Evolutionary conservation across 352 stramenopile genomes (phyloP).

Genomic region (Phytophthora sojae): DNA sequence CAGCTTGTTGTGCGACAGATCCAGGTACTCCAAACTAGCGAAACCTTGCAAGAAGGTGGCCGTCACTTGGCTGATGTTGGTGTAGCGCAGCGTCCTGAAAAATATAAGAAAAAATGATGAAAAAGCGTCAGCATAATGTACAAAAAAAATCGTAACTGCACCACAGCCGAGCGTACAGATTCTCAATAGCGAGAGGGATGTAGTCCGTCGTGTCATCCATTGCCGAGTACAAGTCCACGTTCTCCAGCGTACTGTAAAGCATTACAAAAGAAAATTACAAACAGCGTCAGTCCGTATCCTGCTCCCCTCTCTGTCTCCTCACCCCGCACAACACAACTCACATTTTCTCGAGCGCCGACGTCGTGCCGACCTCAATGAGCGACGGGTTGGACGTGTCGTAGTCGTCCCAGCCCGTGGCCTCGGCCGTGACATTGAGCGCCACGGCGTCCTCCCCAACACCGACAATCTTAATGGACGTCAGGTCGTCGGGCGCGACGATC

Average conservation of each 20-base stretch:
- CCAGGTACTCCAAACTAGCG: constrained; percentile 52
- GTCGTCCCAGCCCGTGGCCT: constrained; percentile 51
- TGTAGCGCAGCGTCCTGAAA: constrained; percentile 44
- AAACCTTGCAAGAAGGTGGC: constrained; percentile 52
- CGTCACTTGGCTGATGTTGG: constrained; percentile 54
- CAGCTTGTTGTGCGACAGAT: constrained; percentile 61
- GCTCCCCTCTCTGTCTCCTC: neutral
- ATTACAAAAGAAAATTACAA: neutral
- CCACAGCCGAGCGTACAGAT: constrained; percentile 38
- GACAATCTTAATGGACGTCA: constrained; percentile 44
- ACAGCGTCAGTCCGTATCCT: constrained; percentile 2
- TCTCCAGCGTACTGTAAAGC: constrained; percentile 42
- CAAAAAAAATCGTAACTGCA: neutral
- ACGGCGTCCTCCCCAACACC: constrained; percentile 36
- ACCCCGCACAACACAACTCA: constrained; percentile 16
- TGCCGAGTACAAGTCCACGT: constrained; percentile 47
- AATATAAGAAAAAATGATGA: neutral
- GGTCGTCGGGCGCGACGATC: constrained; percentile 48
- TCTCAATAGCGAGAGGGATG: constrained; percentile 52
- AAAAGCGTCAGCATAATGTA: constrained; percentile 1
- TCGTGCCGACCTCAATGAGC: constrained; percentile 49
- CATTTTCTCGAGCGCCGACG: constrained; percentile 46
- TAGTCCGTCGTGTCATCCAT: constrained; percentile 47
- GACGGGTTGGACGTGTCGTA: constrained; percentile 43
- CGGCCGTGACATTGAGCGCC: constrained; percentile 49